Evolutionary conservation across 2,329 filamentous ascomycete genomes (phyloP).

Genomic region (Cladosporium sp.): DNA sequence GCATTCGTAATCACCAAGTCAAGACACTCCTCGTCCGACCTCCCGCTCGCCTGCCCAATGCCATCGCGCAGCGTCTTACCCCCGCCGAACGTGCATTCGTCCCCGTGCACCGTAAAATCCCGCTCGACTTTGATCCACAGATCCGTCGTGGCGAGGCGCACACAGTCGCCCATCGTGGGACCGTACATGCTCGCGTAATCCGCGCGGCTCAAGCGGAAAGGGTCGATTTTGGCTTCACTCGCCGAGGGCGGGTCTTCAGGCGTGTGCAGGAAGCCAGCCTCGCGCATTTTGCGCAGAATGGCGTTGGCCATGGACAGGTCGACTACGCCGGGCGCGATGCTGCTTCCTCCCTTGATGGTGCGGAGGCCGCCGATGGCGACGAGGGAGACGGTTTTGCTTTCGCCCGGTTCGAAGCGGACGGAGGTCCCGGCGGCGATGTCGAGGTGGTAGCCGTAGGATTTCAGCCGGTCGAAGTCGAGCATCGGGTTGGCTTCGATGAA

Average conservation of each 20-base stretch:
- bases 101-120: conserved; percentile 79
- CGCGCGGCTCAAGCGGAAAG: conserved; percentile 68
- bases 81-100: conserved; percentile 93
- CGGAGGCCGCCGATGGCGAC: conserved; percentile 82
- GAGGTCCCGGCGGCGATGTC: conserved; percentile 91
- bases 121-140: conserved; percentile 88
- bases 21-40: conserved; percentile 65
- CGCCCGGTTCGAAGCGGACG: conserved; percentile 89
- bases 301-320: too few relatives aligned
- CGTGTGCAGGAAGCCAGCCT: conserved; percentile 73
- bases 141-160: conserved; percentile 77
- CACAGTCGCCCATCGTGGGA: conserved; percentile 81
- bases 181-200: conserved; percentile 89
- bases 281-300: conserved; percentile 65
- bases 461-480: conserved; percentile 79
- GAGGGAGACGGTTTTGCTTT: conserved; percentile 82
- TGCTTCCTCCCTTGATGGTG: conserved; percentile 81
- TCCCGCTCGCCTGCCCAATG: conserved; percentile 87
- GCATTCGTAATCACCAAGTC: conserved; percentile 89
- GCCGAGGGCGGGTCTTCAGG: conserved; percentile 63
- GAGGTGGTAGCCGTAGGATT: conserved; percentile 77
- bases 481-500: conserved; percentile 93
- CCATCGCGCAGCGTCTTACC: conserved; percentile 92
- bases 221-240: conserved; percentile 53
- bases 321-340: conserved; percentile 62